These are phyloP conservation scores for Starmerella bombi DNA, from an alignment of 805 yeast genomes.

Conservation along the genomic window DNA sequence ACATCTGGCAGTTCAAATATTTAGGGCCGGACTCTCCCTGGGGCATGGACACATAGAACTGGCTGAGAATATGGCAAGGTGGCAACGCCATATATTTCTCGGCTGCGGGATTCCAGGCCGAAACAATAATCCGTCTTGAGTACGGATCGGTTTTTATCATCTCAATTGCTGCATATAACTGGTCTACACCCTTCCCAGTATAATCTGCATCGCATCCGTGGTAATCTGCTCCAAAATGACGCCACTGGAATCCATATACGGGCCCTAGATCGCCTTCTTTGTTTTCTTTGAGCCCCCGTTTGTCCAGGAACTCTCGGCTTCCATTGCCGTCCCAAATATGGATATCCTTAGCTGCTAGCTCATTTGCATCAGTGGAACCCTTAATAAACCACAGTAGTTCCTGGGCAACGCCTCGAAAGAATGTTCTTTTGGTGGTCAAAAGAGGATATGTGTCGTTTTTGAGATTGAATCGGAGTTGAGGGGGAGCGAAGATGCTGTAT, in stretches of 20 bases:
- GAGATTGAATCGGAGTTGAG: slow-evolving; percentile 75
- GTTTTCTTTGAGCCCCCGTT: slow-evolving; percentile 63
- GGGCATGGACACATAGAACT: slow-evolving; percentile 72
- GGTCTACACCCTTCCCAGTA: slow-evolving; percentile 80
- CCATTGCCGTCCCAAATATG: slow-evolving; percentile 99
- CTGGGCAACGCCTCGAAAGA: slow-evolving; percentile 73
- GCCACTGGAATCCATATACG: slow-evolving; percentile 98
- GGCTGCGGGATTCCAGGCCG: slow-evolving; percentile 99
- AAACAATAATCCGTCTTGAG: slow-evolving; percentile 84
- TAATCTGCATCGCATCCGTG: slow-evolving; percentile 77
- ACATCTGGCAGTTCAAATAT: slow-evolving; percentile 70
- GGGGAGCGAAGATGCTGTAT: slow-evolving; percentile 80
- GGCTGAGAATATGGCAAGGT: slow-evolving; percentile 95
- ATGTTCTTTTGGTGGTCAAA: slow-evolving; percentile 84
- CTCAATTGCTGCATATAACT: slow-evolving; percentile 62
- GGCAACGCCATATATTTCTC: slow-evolving; percentile 91
- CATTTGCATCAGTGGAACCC: slow-evolving; percentile 80
- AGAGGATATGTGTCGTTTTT: slow-evolving; percentile 67
- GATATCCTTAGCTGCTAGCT: slow-evolving; percentile 70
- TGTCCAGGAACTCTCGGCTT: slow-evolving; percentile 76
- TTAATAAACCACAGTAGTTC: slow-evolving; percentile 87
- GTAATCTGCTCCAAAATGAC: slow-evolving; percentile 95
- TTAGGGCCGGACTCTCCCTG: slow-evolving; percentile 46
- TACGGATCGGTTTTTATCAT: slow-evolving; percentile 79
- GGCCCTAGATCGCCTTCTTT: slow-evolving; percentile 95